Percentiles rank a stretch among this genome's conserved stretches.
Evolutionary conservation across 1,284 basidiomycete genomes (phyloP).

Genomic region (Malassezia cuniculi): DNA sequence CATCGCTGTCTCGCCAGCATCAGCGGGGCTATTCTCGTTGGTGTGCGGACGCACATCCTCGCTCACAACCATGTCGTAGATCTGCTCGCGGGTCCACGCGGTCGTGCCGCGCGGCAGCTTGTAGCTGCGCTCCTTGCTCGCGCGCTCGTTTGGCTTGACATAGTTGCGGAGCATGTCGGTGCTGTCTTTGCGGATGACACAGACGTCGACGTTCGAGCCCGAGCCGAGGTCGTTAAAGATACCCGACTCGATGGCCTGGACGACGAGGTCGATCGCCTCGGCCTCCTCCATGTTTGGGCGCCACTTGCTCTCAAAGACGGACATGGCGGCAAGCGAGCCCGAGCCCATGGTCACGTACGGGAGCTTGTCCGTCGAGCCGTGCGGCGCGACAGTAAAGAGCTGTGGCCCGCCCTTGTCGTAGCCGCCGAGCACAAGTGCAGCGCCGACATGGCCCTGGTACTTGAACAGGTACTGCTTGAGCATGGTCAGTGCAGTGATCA

Average conservation of each 20-base stretch:
- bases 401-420: constrained; percentile 85
- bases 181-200: constrained; percentile 56
- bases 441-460: constrained; percentile 88
- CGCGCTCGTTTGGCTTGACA: constrained; percentile 39
- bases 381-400: constrained; percentile 88
- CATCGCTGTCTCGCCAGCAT: too few species aligned
- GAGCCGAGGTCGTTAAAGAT: constrained; percentile 99
- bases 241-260: constrained; percentile 77
- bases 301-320: constrained; percentile 86
- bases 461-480: constrained; percentile 73
- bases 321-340: constrained; percentile 92
- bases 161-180: constrained; percentile 40
- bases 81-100: constrained; percentile 47
- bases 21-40: too few species aligned
- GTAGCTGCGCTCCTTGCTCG: constrained; percentile 38
- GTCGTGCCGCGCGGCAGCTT: constrained; percentile 61
- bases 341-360: constrained; percentile 99
- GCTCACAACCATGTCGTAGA: constrained; percentile 47
- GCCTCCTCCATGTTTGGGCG: constrained; percentile 67
- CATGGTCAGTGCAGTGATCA: constrained; percentile 98
- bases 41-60: too few species aligned
- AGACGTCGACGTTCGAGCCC: constrained; percentile 92
- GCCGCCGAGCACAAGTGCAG: constrained; percentile 91
- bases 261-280: constrained; percentile 71
- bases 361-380: constrained; percentile 95